phyloP scores from a whole-genome alignment of 805 yeast genomes.

The Ogataea polymorpha region DNA sequence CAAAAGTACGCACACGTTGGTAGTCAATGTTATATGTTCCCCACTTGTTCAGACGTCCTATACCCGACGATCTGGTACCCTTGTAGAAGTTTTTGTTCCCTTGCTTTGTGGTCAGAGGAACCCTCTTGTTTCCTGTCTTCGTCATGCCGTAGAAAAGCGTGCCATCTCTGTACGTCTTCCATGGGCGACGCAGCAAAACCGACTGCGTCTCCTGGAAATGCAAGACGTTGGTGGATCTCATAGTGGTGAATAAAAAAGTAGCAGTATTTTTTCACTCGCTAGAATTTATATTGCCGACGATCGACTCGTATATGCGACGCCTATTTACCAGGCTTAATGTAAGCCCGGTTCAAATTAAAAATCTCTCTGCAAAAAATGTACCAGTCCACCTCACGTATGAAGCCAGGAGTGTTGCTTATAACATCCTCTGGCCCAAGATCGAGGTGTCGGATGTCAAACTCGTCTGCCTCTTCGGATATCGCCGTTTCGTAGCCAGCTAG shows the following conservation, averaged over 20 bases:
- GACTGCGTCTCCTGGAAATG: conserved; percentile 45
- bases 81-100: conserved; percentile 94
- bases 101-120: conserved; percentile 82
- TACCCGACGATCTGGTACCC: conserved; percentile 94
- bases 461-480: conserved; percentile 21
- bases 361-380: conserved; percentile 81
- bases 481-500: conserved; percentile 16
- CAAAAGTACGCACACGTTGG: conserved; percentile 85
- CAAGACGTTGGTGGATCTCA: conserved; percentile 49
- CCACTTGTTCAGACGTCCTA: conserved; percentile 71
- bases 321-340: conserved; percentile 37
- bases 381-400: conserved; percentile 79
- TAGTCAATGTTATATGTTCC: conserved; percentile 81
- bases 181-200: conserved; percentile 69
- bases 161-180: conserved; percentile 85
- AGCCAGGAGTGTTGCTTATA: conserved; percentile 31
- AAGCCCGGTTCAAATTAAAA: conserved; percentile 68
- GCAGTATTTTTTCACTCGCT: not conserved
- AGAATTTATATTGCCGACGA: conserved; percentile 4
- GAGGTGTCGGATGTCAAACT: conserved; percentile 16
- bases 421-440: conserved; percentile 27
- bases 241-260: conserved; percentile 16
- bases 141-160: conserved; percentile 76
- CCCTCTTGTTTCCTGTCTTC: conserved; percentile 80
- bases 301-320: conserved; percentile 2